Base-by-base conservation (phyloP, 192 early-diverging fungal genomes). In the Lobulomyces angularis region DNA sequence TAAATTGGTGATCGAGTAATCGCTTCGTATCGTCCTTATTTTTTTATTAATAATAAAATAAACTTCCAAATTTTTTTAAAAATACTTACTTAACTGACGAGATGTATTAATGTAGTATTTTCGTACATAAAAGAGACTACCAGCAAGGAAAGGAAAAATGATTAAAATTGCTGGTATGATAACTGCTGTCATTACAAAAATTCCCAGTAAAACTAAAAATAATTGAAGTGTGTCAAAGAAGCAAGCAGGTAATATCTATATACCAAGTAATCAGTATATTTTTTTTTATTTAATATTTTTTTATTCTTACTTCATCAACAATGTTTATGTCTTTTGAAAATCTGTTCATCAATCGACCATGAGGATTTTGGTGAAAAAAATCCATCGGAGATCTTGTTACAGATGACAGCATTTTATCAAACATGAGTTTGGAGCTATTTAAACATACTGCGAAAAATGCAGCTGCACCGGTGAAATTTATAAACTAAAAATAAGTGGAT, bases 1-100 rank as follows among this genome's bases (percentile, higher is more conserved):
- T 78, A 61, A 6, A 90, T 55, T 3, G 77, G 68, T 0, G 73
- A 72, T 8, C 80, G 74, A 11, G 82, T 80, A 11, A 65, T 54
- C 23, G 69, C 61, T 49, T 84, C 82, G 43, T 78, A 60, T 16
- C 79, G 72, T 51, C n/a, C n/a, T n/a, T n/a, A n/a, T n/a, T n/a
- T n/a, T 22, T 32, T 16, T 11, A 26, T 17, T 5, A 23, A 2
- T 14, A 20, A 11, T 6, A 35, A 9, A 12, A 20, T 9, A 31
- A 42, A 51, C 35, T 32, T 11, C n/a, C 35, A 52, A 26, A 37
- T 36, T 2, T 6, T 3, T 5, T 21, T 41, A 3, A 5, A 50
- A 37, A 36, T 19, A 7, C 32, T 0, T 48, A 53, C 82, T 84
- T 44, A 84, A 57, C 35, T 80, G 76, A 2, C 80, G 65, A 29